phyloP scores from a whole-genome alignment of 768 basidiomycete genomes.

The Amanita exitialis region DNA sequence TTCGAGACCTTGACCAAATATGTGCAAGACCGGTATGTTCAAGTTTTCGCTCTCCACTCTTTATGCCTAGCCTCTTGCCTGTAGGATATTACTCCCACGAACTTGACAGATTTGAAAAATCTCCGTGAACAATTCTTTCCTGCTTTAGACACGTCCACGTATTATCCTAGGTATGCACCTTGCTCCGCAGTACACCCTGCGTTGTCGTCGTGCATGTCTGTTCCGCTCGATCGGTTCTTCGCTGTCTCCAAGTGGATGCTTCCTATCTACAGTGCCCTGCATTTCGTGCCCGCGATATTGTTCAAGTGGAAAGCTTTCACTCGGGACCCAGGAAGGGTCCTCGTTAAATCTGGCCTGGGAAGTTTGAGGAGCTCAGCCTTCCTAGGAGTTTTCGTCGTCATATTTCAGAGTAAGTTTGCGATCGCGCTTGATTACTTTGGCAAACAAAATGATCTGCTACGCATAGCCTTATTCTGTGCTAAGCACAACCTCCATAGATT shows the following conservation, averaged over 20 bases:
- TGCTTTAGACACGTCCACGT: slow-evolving; percentile 14
- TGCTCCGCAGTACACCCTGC: slow-evolving; percentile 77
- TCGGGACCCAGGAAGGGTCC: slow-evolving; percentile 54
- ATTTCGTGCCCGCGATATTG: slow-evolving; percentile 78
- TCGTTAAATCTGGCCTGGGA: slow-evolving; percentile 56
- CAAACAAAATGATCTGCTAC: neutral
- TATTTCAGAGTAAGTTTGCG: slow-evolving; percentile 61
- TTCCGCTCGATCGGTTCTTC: slow-evolving; percentile 63
- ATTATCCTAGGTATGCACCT: slow-evolving; percentile 45
- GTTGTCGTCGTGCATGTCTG: slow-evolving; percentile 45
- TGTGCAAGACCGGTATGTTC: slow-evolving; percentile 34
- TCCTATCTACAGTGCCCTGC: slow-evolving; percentile 80
- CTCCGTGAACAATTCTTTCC: slow-evolving; percentile 27
- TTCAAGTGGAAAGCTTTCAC: slow-evolving; percentile 67
- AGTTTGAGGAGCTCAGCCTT: slow-evolving; percentile 82
- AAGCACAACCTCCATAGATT: slow-evolving; percentile 49
- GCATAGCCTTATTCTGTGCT: slow-evolving; percentile 50
- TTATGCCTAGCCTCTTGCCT: neutral
- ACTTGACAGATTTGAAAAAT: slow-evolving; percentile 36
- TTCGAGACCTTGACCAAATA: slow-evolving; percentile 46
- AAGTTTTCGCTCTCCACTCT: neutral
- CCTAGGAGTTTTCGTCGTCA: slow-evolving; percentile 70
- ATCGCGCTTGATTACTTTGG: neutral
- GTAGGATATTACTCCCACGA: slow-evolving; percentile 44
- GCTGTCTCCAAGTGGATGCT: slow-evolving; percentile 79